phyloP scores from a whole-genome alignment of 2,329 filamentous ascomycete species.

The Penicillium sp. region DNA sequence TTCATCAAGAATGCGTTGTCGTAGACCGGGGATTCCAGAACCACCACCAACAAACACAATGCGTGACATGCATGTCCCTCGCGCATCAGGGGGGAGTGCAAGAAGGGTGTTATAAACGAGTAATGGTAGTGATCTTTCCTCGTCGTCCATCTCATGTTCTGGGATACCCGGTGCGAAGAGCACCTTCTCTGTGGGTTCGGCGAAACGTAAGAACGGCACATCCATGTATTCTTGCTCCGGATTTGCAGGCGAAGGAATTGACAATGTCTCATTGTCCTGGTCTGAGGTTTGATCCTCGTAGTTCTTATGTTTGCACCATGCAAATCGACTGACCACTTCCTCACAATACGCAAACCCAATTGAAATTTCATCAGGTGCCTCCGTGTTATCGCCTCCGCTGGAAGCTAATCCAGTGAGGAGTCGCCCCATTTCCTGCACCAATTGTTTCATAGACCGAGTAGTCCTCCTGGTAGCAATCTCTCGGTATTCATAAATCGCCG shows the following conservation, averaged over 20 bases:
- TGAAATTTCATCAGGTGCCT: constrained; percentile 40
- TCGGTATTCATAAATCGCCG: constrained; percentile 85
- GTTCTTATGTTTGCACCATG: constrained; percentile 66
- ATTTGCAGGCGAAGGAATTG: constrained; percentile 47
- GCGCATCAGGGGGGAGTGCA: constrained; percentile 75
- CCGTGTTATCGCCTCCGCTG: constrained; percentile 28
- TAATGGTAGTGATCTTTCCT: constrained; percentile 77
- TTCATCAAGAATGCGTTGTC: constrained; percentile 74
- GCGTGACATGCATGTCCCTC: constrained; percentile 82
- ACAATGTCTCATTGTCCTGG: constrained; percentile 39
- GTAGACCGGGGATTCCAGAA: constrained; percentile 76
- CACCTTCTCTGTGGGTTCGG: constrained; percentile 72
- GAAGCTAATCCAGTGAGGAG: constrained; percentile 32
- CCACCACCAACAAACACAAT: constrained; percentile 85
- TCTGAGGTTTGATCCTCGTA: constrained; percentile 2
- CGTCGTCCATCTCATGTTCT: constrained; percentile 71
- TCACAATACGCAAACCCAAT: constrained; percentile 79
- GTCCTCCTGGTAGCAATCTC: constrained; percentile 73
- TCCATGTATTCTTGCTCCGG: constrained; percentile 51
- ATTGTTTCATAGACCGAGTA: constrained; percentile 70
- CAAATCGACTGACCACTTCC: constrained; percentile 71
- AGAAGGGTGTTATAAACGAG: constrained; percentile 77
- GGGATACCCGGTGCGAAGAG: constrained; percentile 65
- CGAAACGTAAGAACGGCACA: constrained; percentile 69
- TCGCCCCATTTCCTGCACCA: constrained; percentile 68